These are phyloP conservation scores for Aspergillus fructus DNA, from an alignment of 2,329 filamentous ascomycete species.

Conservation along the genomic window DNA sequence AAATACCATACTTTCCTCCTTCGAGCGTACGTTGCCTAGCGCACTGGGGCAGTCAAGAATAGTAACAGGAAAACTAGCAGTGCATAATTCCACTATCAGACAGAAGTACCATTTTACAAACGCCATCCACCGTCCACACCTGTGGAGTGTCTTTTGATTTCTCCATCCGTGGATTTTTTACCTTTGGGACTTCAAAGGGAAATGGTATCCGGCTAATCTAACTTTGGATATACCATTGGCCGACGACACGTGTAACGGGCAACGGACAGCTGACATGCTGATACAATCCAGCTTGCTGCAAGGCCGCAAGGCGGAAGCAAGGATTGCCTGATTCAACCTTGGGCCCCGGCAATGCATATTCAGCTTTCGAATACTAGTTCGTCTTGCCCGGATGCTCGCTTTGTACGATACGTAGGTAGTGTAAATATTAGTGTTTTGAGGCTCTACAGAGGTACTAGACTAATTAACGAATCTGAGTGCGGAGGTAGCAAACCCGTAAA, in stretches of 20 bases:
- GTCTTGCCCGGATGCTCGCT: neutral
- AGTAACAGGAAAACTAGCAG: neutral
- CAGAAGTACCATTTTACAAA: slow-evolving; percentile 4
- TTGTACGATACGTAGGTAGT: neutral
- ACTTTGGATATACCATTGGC: neutral
- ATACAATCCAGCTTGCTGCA: slow-evolving; percentile 4
- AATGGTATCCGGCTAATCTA: neutral
- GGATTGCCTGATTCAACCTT: neutral
- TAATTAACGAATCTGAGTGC: neutral
- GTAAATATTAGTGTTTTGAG: neutral
- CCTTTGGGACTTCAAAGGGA: neutral
- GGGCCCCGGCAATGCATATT: neutral
- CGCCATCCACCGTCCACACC: slow-evolving; percentile 3
- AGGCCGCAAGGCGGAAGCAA: neutral
- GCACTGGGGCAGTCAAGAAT: neutral
- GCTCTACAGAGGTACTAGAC: neutral
- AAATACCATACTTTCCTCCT: neutral
- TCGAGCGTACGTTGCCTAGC: neutral
- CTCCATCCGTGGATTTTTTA: neutral
- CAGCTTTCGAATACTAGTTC: neutral
- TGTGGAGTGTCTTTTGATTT: neutral
- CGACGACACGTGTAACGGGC: slow-evolving; percentile 11
- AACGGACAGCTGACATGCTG: neutral
- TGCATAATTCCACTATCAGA: neutral
- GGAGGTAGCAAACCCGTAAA: neutral